Evolutionary conservation across 2,329 filamentous ascomycete species (phyloP), one percentile per base, ranked within the genome.

Genomic region (Epicoccum nigrum): DNA sequence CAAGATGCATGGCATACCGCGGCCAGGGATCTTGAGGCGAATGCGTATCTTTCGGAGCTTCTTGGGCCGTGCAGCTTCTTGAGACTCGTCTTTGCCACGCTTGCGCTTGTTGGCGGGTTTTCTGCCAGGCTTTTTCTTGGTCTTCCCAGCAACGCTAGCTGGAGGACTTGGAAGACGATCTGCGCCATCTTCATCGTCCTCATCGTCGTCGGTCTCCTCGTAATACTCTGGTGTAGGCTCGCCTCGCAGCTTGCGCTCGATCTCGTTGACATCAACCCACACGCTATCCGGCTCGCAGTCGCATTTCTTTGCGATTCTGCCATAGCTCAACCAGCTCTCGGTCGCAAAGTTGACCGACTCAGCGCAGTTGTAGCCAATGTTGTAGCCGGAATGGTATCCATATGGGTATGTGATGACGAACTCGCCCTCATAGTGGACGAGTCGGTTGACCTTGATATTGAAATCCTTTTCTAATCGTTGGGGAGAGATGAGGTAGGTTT

Each of bases 331-430:
- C 94, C 94, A 99, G 23, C 90, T 88, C 61, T 97, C 92, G 7
- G 96, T 86, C 4, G 93, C 94, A 73, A 99, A 99, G 71, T 99
- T 99, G 76, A 99, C 94, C 7, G 94, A 96, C 71, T 99, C 94
- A 21, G 94, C 94, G 74, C 94, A 99, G 71, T 99, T 99, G 78
- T 99, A 99, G 13, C 95, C 94, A 30, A 99, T 79, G 64, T 99
- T 99, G 74, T 95, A 99, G 4, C 94, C 94, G 4, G 94, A 99
- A 70, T 99, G 94, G 71, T 99, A 99, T 17, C 94, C 94, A 66
- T 97, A 99, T 0, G 94, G 94, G 70, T 96, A 99, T 0, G 94
- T 99, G 59, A 99, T 96, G 55, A 99, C 92, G 59, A 99, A 99
- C 69, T 99, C 94, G 54, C 94, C 93, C 56, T 96, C 94, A 63